Evolutionary conservation across 1,284 basidiomycete species (phyloP).

Genomic region (Xanthoconium separans): DNA sequence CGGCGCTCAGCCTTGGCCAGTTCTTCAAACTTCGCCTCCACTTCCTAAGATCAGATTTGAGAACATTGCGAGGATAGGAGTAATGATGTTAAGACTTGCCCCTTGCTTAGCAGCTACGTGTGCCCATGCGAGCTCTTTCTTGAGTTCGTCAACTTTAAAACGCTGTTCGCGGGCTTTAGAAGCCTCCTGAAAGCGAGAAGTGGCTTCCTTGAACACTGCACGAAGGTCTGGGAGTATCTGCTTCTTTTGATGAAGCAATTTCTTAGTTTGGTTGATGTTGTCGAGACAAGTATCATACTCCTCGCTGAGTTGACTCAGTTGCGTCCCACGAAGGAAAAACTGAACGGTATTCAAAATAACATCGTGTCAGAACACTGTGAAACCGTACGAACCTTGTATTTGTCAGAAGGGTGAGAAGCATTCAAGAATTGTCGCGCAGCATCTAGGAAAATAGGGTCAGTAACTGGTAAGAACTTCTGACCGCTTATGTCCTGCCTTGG

Average conservation of each 20-base stretch:
- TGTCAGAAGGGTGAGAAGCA: constrained; percentile 79
- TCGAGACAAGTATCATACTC: constrained; percentile 81
- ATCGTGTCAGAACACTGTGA: no score
- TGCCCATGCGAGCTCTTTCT: constrained; percentile 88
- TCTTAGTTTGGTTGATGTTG: constrained; percentile 67
- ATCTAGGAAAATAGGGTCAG: constrained; percentile 30
- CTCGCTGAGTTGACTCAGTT: constrained; percentile 83
- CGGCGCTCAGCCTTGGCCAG: constrained; percentile 47
- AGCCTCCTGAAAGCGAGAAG: constrained; percentile 67
- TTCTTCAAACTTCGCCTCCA: constrained; percentile 51
- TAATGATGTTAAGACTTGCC: constrained; percentile 35
- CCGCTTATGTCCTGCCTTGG: constrained; percentile 56
- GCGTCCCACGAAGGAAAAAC: constrained; percentile 96
- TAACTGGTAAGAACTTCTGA: neutral
- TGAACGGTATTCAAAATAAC: constrained; percentile 31
- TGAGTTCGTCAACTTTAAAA: constrained; percentile 65
- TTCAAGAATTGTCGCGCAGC: constrained; percentile 77
- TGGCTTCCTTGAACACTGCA: constrained; percentile 57
- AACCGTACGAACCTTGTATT: constrained; percentile 72
- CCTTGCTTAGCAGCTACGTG: constrained; percentile 76
- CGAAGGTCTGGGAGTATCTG: constrained; percentile 76
- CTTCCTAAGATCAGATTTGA: constrained; percentile 38
- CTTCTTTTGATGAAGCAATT: constrained; percentile 64
- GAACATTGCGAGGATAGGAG: neutral
- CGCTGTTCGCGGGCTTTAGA: constrained; percentile 71